Base-by-base conservation (phyloP, 176 grass and related monocot genomes). In the Triticum monococcum region DNA sequence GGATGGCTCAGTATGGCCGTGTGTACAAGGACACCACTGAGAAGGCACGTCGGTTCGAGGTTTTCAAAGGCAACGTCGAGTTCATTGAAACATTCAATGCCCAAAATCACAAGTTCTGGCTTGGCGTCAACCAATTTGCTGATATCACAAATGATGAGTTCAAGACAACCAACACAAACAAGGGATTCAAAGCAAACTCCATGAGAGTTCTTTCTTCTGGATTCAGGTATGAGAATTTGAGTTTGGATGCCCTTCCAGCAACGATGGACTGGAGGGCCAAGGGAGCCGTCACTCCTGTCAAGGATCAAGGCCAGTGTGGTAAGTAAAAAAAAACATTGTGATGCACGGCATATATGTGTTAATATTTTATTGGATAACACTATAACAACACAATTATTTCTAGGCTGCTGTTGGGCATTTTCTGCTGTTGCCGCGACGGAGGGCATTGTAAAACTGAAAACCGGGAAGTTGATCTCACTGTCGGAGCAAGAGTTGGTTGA, bases 271-370 rank as follows among this genome's bases (percentile, higher is more conserved):
- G 61, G 83, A 85, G 72, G 30, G 50, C 72, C 41, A 77, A 85
- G 12, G 83, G 83, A 0, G 83, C 30, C 0, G 41, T 85, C 12
- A 85, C 83, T 0, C 83, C 72, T 31, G 26, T 77, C 61, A 85
- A 85, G 61, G 22, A 85, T 35, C 73, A 85, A 85, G 73, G 73
- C 1, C 43, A 78, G 2, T 78, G 83, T 7, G 73, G 73, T 77
- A 77, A 77, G 73, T 8, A 52, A 20, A 28, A 28, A 28, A 28
- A 28, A n/a, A n/a, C n/a, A n/a, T n/a, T n/a, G n/a, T n/a, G n/a
- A n/a, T n/a, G n/a, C n/a, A n/a, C n/a, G n/a, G n/a, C n/a, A n/a
- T n/a, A n/a, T n/a, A n/a, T n/a, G n/a, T n/a, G n/a, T n/a, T n/a
- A n/a, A n/a, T n/a, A n/a, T n/a, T n/a, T n/a, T n/a, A n/a, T n/a